phyloP scores from a whole-genome alignment of 2,329 filamentous ascomycete genomes.

The Botrytis galanthina region DNA sequence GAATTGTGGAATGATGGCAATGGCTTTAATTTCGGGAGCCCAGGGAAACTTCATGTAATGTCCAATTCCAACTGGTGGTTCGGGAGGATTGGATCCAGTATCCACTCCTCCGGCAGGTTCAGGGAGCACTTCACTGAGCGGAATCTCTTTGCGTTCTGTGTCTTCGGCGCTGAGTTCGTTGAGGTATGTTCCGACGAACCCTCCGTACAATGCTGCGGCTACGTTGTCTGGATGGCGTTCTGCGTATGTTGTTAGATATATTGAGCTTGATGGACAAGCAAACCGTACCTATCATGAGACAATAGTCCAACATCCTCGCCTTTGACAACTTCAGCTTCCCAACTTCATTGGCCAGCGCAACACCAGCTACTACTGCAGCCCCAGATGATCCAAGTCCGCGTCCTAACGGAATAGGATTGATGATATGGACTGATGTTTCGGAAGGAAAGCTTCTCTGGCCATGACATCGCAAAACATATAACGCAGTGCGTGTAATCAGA shows the following conservation, averaged over 20 bases:
- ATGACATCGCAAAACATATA: conserved; percentile 94
- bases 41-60: conserved; percentile 96
- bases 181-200: conserved; percentile 94
- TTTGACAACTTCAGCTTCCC: conserved; percentile 75
- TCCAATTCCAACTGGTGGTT: conserved; percentile 88
- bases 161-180: conserved; percentile 90
- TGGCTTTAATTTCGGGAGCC: conserved; percentile 92
- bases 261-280: not conserved
- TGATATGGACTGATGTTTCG: conserved; percentile 89
- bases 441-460: conserved; percentile 78
- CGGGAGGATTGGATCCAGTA: conserved; percentile 80
- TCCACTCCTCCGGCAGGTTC: conserved; percentile 87
- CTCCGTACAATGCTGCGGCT: conserved; percentile 89
- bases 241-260: conserved; percentile 34
- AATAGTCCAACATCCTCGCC: conserved; percentile 88
- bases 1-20: conserved; percentile 94
- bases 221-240: conserved; percentile 93
- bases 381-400: conserved; percentile 93
- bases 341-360: conserved; percentile 87
- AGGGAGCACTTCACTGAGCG: conserved; percentile 88
- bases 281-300: conserved; percentile 81
- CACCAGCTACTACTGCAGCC: conserved; percentile 90
- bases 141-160: conserved; percentile 86
- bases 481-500: conserved; percentile 87
- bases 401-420: conserved; percentile 91